These are phyloP conservation scores for Cercospora sesami DNA, from an alignment of 2,329 filamentous ascomycete species.

Conservation along the genomic window DNA sequence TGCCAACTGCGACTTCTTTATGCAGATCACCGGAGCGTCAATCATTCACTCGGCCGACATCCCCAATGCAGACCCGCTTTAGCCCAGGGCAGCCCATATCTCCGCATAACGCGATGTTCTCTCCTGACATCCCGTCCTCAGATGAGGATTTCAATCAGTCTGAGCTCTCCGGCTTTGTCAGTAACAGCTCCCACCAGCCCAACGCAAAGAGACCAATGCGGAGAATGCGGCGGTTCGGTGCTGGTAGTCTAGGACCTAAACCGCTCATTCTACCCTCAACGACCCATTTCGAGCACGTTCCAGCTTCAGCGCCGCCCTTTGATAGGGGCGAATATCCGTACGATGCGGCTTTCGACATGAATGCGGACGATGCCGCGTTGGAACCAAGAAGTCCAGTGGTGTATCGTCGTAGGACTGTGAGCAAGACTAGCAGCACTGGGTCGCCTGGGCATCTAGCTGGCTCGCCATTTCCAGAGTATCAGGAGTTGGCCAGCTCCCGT, in stretches of 20 bases:
- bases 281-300: conserved; percentile 30
- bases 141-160: conserved; percentile 21
- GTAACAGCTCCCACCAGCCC: conserved; percentile 5
- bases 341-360: conserved; percentile 1
- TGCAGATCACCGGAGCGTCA: conserved; percentile 31
- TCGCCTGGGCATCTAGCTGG: conserved; percentile 9
- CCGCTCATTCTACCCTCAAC: conserved; percentile 40
- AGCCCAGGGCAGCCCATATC: conserved; percentile 18
- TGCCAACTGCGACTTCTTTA: conserved; percentile 38
- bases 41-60: conserved; percentile 21
- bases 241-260: conserved; percentile 37
- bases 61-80: conserved; percentile 16
- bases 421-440: conserved; percentile 4
- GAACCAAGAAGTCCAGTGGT: not conserved
- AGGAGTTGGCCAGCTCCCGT: not conserved
- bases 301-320: conserved; percentile 33
- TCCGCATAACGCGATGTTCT: conserved; percentile 21
- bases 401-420: not conserved
- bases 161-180: conserved; percentile 13
- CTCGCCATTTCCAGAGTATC: conserved; percentile 13
- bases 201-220: conserved; percentile 28
- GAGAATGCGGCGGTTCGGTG: conserved; percentile 41
- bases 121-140: conserved; percentile 25
- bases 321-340: conserved; percentile 23
- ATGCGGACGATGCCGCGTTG: not conserved